Conservation (phyloP, 176 grass and related monocot genomes). For the Lolium multiflorum region DNA sequence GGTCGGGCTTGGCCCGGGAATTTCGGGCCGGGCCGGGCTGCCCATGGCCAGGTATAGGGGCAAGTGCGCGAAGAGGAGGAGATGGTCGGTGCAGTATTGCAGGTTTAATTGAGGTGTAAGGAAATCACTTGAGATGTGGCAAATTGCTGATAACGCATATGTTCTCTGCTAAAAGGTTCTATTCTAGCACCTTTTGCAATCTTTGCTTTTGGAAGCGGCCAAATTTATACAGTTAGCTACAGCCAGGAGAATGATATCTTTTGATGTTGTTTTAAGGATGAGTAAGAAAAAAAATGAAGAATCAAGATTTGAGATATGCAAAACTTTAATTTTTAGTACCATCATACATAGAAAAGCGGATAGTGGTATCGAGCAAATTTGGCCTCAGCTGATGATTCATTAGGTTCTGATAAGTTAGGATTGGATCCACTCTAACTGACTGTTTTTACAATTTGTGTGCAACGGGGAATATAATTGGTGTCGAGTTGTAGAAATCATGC, state of each 20-base stretch:
- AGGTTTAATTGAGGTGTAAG: neutral
- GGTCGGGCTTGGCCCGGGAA: too few species aligned
- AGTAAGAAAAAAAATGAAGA: neutral
- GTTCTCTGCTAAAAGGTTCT: neutral
- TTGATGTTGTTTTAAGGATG: neutral
- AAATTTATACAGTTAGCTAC: neutral
- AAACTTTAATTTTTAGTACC: too few species aligned
- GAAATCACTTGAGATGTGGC: neutral
- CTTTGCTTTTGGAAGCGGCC: slow-evolving; percentile 39
- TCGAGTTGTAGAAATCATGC: neutral
- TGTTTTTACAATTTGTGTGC: neutral
- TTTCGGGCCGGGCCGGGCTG: too few species aligned
- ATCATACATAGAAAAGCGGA: neutral
- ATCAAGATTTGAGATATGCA: neutral
- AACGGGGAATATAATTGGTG: slow-evolving; percentile 4
- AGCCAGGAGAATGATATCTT: neutral
- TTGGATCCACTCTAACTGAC: slow-evolving; percentile 1
- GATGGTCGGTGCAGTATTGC: neutral
- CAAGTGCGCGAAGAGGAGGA: neutral
- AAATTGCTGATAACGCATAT: slow-evolving; percentile 5
- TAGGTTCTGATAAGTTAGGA: slow-evolving; percentile 5
- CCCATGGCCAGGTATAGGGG: too few species aligned
- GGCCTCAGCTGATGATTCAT: neutral
- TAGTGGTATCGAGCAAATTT: neutral
- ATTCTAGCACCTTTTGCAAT: neutral